Base-by-base conservation (phyloP, 169 alveolate genomes). In the Eimeria sp. region DNA sequence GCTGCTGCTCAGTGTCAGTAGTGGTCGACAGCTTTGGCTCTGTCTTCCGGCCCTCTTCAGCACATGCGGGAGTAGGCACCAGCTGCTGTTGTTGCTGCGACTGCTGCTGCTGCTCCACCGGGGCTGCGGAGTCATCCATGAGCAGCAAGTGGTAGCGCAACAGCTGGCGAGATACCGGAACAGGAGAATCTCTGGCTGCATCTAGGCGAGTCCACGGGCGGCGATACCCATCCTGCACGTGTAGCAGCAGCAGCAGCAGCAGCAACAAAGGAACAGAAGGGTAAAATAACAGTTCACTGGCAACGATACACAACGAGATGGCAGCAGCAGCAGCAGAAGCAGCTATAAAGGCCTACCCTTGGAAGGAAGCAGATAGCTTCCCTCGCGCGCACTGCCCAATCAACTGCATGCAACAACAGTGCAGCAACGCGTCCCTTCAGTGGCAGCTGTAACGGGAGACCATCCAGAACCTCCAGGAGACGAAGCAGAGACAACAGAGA, bases 321-420 rank as follows among this genome's bases (percentile, higher is more conserved):
- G 54, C 68, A 60, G 88, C 88, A 8, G 68, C 64, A 54, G 52
- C 88, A 27, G n/a, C 82, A 40, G 60, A 9, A 40, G 74, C 40
- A 23, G 93, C 82, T 30, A 13, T 49, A 62, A 20, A 43, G 43
- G 20, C 97, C 33, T 74, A 95, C 97, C 95, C 91, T 25, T 14
- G 97, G 95, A 49, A 87, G 78, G 40, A 95, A 91, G 37, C 71
- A 54, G 40, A 95, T 77, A 52, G 97, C 97, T 46, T 95, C 97
- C 62, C 97, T 46, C 13, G 97, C 97, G 56, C 94, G 97, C 54
- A 95, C 97, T 27, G 90, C 91, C 97, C 97, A 95, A 30, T 95
- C 97, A 40, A 95, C 90, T 27, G 97, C 97, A 77, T 89, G 80
- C 83, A 90, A 95, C 71, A 95, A 64, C 71, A 88, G 78, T 74